Conservation (phyloP, 2,329 filamentous ascomycete genomes). For the Cylindrodendrum hubeiense region DNA sequence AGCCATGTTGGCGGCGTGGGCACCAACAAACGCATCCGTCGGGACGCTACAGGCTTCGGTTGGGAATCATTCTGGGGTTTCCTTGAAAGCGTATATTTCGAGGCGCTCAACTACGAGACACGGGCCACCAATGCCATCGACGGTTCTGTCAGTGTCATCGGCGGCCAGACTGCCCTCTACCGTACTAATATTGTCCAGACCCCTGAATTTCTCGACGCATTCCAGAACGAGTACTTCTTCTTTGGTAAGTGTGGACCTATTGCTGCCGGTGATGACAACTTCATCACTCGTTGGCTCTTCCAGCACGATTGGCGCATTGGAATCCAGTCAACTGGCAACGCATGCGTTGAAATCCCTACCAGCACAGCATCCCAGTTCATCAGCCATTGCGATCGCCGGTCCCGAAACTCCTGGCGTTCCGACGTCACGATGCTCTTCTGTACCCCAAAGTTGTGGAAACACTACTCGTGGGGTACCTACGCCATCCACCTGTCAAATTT, state of each 20-base stretch:
- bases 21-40: slow-evolving; percentile 19
- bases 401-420: slow-evolving; percentile 18
- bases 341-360: slow-evolving; percentile 1
- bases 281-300: slow-evolving; percentile 26
- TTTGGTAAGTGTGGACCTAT: slow-evolving; percentile 22
- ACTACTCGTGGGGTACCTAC: slow-evolving; percentile 5
- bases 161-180: slow-evolving; percentile 20
- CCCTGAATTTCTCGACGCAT: slow-evolving; percentile 8
- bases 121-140: slow-evolving; percentile 22
- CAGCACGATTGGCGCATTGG: slow-evolving; percentile 11
- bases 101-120: slow-evolving; percentile 15
- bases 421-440: slow-evolving; percentile 18
- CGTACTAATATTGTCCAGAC: slow-evolving; percentile 12
- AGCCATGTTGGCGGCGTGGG: slow-evolving; percentile 19
- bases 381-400: slow-evolving; percentile 9
- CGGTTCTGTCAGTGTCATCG: slow-evolving; percentile 11
- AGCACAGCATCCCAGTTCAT: slow-evolving; percentile 12
- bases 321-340: slow-evolving; percentile 20
- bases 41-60: not conserved
- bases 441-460: not conserved
- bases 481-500: slow-evolving; percentile 17
- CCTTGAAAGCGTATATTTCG: slow-evolving; percentile 22
- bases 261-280: slow-evolving; percentile 30
- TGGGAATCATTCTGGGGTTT: slow-evolving; percentile 12
- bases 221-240: slow-evolving; percentile 27